These are phyloP conservation scores for Gracilaria gracilis DNA, from an alignment of 23 red algal species.

Conservation along the genomic window DNA sequence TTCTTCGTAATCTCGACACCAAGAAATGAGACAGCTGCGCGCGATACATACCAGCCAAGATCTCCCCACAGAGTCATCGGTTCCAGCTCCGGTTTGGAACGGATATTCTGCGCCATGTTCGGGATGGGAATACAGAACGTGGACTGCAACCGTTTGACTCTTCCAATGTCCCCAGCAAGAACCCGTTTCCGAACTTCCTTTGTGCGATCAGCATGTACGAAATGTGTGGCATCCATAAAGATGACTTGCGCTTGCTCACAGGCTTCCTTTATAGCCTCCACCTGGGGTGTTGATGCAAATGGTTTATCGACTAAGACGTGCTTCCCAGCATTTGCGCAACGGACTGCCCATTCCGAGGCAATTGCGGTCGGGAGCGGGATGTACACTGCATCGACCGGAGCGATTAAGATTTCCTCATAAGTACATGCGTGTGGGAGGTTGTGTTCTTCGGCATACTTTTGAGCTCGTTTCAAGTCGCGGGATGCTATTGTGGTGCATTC, in stretches of 20 bases:
- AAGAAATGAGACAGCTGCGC: slow-evolving; percentile 34
- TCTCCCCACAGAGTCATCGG: slow-evolving; percentile 75
- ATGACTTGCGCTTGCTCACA: slow-evolving; percentile 43
- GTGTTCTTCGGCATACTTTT: slow-evolving; percentile 37
- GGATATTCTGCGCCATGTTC: slow-evolving; percentile 57
- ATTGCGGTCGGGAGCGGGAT: slow-evolving; percentile 83
- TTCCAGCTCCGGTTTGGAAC: slow-evolving; percentile 67
- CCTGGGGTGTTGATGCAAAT: slow-evolving; percentile 25
- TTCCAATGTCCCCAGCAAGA: slow-evolving; percentile 57
- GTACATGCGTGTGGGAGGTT: neutral
- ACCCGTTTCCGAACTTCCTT: slow-evolving; percentile 20
- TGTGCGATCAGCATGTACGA: slow-evolving; percentile 72
- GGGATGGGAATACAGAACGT: slow-evolving; percentile 30
- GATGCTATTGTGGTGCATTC: slow-evolving; percentile 38
- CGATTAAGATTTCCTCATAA: slow-evolving; percentile 50
- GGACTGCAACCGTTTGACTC: slow-evolving; percentile 32
- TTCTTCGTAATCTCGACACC: slow-evolving; percentile 27
- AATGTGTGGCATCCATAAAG: slow-evolving; percentile 89
- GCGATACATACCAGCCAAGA: slow-evolving; percentile 75
- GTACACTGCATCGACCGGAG: slow-evolving; percentile 71
- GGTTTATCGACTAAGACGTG: slow-evolving; percentile 90
- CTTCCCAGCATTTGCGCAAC: slow-evolving; percentile 59
- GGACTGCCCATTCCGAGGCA: slow-evolving; percentile 66
- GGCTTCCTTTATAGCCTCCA: slow-evolving; percentile 62
- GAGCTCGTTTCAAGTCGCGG: slow-evolving; percentile 28